These are phyloP conservation scores for Chlorella sp. DNA, from an alignment of 139 green algal genomes.

Conservation along the genomic window DNA sequence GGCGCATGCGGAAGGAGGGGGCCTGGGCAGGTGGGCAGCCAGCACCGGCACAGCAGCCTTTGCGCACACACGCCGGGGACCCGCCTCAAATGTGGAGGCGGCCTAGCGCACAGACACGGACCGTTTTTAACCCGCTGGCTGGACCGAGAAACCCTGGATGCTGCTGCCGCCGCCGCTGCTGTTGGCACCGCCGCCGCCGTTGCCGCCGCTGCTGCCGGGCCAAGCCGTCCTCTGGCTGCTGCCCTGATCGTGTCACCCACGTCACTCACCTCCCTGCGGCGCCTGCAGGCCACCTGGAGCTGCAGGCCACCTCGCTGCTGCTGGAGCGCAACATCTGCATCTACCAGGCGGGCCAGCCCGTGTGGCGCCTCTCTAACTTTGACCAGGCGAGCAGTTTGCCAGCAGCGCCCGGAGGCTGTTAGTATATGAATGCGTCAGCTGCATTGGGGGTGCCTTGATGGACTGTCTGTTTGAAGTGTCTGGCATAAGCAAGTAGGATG, in stretches of 20 bases:
- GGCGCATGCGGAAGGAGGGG: slow-evolving; percentile 7
- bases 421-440: too few species aligned
- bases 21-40: slow-evolving; percentile 14
- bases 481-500: too few species aligned
- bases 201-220: too few species aligned
- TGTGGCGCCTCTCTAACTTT: slow-evolving; percentile 68
- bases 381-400: background rate
- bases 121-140: background rate
- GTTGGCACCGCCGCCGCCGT: too few species aligned
- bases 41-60: too few species aligned
- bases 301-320: slow-evolving; percentile 58
- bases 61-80: too few species aligned
- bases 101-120: too few species aligned
- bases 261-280: background rate
- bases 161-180: background rate
- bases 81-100: too few species aligned
- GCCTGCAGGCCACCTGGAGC: slow-evolving; percentile 72
- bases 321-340: slow-evolving; percentile 62
- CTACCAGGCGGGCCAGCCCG: slow-evolving; percentile 65
- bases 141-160: background rate
- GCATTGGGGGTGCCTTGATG: too few species aligned
- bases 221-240: background rate
- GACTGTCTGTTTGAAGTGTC: too few species aligned
- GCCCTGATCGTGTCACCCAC: background rate
- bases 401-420: too few species aligned